Percentiles rank a stretch among this genome's conserved stretches.
Evolutionary conservation across 2,329 filamentous ascomycete genomes (phyloP).

Genomic region (Fusarium tricinctum): DNA sequence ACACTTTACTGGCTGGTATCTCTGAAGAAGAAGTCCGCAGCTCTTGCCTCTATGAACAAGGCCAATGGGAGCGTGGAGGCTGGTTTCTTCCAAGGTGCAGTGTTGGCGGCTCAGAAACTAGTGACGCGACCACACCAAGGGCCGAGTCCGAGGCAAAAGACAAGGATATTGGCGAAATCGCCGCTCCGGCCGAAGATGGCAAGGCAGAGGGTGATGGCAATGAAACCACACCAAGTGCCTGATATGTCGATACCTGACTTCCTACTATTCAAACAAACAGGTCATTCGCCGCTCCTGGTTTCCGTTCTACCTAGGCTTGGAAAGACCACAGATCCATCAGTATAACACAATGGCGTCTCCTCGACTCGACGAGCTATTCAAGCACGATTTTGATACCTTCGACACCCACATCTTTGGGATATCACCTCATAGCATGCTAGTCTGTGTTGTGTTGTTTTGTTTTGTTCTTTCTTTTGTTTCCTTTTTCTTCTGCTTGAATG

Average conservation of each 20-base stretch:
- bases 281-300: neutral
- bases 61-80: slow-evolving; percentile 86
- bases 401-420: neutral
- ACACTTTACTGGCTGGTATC: slow-evolving; percentile 77
- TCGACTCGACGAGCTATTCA: neutral
- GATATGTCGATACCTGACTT: neutral
- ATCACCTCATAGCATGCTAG: neutral
- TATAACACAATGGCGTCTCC: neutral
- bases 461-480: neutral
- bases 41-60: slow-evolving; percentile 76
- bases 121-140: slow-evolving; percentile 49
- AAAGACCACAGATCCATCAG: neutral
- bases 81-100: slow-evolving; percentile 71
- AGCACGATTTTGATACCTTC: neutral
- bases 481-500: slow-evolving; percentile 13
- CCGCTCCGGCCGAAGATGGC: neutral
- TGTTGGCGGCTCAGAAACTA: slow-evolving; percentile 23
- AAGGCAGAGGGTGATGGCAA: neutral
- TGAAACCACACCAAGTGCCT: neutral
- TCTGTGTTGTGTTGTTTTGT: slow-evolving; percentile 3
- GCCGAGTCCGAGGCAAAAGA: slow-evolving; percentile 37
- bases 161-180: slow-evolving; percentile 38
- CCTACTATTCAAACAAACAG: neutral
- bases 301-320: neutral
- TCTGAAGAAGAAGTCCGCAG: slow-evolving; percentile 70